Conservation (phyloP, 78 protist genomes). For the Guillardia theta region DNA sequence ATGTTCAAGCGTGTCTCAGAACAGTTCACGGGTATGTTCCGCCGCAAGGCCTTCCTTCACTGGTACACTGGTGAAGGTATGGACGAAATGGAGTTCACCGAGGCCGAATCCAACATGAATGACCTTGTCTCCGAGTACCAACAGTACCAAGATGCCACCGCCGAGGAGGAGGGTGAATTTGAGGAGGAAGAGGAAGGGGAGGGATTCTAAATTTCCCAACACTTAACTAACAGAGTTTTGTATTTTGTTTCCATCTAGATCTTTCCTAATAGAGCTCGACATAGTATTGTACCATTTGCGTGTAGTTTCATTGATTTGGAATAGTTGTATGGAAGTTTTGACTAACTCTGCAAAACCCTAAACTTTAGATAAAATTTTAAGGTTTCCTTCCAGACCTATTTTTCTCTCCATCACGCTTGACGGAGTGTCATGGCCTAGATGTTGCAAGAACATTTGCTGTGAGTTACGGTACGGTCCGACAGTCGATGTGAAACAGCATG, state of each 20-base stretch:
- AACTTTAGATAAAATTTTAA: not conserved
- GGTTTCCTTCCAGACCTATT: not conserved
- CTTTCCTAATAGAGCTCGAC: not conserved
- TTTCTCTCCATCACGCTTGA: no score
- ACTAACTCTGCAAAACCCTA: no score
- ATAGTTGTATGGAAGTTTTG: no score
- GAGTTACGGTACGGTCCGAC: no score
- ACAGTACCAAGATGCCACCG: slow-evolving; percentile 87
- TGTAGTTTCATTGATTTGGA: no score
- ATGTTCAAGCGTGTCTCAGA: slow-evolving; percentile 93
- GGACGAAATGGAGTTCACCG: slow-evolving; percentile 99
- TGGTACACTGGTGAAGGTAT: slow-evolving; percentile 99
- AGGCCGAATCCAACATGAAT: slow-evolving; percentile 98
- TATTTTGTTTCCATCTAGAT: not conserved
- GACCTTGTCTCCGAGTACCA: slow-evolving; percentile 97
- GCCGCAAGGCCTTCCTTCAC: slow-evolving; percentile 98
- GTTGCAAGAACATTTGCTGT: no score
- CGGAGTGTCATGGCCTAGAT: no score
- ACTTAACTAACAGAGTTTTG: not conserved
- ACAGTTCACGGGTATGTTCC: slow-evolving; percentile 98
- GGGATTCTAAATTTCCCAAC: slow-evolving; percentile 11
- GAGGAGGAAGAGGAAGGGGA: slow-evolving; percentile 68
- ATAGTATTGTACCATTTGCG: not conserved
- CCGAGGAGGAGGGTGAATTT: slow-evolving; percentile 81
- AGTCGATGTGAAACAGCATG: no score